phyloP scores from a whole-genome alignment of 139 green algal genomes.

The Nannochloris sp. region DNA sequence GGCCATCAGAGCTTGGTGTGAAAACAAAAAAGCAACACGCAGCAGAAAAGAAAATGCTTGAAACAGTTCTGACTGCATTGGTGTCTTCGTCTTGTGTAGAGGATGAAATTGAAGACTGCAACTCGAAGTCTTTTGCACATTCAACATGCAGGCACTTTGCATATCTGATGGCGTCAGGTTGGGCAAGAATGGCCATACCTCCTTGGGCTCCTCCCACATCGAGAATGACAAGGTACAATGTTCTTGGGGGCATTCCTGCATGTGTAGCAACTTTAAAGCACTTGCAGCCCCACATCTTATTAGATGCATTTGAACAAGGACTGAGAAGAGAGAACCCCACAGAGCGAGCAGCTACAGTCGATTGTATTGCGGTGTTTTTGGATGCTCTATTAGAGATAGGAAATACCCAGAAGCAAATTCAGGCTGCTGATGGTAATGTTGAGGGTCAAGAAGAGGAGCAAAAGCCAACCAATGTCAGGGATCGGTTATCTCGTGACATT shows the following conservation, averaged over 20 bases:
- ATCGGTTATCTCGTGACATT: background rate
- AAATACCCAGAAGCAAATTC: background rate
- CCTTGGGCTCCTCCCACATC: conserved; percentile 19
- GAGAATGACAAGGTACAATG: conserved; percentile 13
- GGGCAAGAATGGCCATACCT: conserved; percentile 8
- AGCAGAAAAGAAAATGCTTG: conserved; percentile 60
- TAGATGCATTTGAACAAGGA: conserved; percentile 79
- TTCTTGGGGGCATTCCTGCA: conserved; percentile 37
- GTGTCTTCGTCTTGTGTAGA: conserved; percentile 32
- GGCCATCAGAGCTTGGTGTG: conserved; percentile 43
- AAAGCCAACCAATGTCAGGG: background rate
- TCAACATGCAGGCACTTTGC: conserved; percentile 80
- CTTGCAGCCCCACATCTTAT: conserved; percentile 72
- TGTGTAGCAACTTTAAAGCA: conserved; percentile 32
- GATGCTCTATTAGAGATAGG: conserved; percentile 57
- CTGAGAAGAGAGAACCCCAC: conserved; percentile 21
- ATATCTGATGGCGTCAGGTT: conserved; percentile 72
- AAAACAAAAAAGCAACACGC: conserved; percentile 82
- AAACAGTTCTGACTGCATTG: conserved; percentile 35
- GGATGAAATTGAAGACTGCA: conserved; percentile 41
- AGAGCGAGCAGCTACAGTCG: conserved; percentile 36
- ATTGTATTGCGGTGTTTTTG: conserved; percentile 64
- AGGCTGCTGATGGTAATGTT: background rate
- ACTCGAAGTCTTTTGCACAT: conserved; percentile 52
- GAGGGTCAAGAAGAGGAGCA: conserved; percentile 1